phyloP scores from a whole-genome alignment of 2,329 filamentous ascomycete species.

The Clonostachys chloroleuca region DNA sequence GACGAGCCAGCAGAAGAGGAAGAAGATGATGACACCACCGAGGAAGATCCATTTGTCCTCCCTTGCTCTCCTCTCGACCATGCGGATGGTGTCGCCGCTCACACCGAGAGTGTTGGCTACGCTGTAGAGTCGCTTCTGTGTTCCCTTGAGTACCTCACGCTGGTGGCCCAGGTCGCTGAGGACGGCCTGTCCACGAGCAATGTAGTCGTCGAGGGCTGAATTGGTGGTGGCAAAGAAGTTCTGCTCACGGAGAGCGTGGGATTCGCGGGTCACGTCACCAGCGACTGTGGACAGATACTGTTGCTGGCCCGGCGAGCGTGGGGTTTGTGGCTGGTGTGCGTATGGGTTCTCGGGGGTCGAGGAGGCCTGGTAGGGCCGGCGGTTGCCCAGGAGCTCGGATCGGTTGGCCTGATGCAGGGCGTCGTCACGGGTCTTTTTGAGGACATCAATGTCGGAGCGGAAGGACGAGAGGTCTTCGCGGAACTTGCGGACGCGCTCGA shows the following conservation, averaged over 20 bases:
- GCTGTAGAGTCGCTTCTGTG: constrained; percentile 84
- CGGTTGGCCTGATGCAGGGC: constrained; percentile 62
- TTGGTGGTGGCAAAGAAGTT: constrained; percentile 81
- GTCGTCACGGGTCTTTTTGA: constrained; percentile 77
- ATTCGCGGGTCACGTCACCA: constrained; percentile 67
- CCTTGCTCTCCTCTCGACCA: constrained; percentile 86
- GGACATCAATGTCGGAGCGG: constrained; percentile 67
- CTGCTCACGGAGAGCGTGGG: constrained; percentile 84
- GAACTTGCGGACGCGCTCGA: constrained; percentile 82
- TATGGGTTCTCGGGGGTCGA: constrained; percentile 69
- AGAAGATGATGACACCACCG: constrained; percentile 80
- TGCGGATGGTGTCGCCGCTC: constrained; percentile 92
- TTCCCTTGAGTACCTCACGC: constrained; percentile 91
- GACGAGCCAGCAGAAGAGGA: constrained; percentile 88
- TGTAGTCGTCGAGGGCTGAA: constrained; percentile 85
- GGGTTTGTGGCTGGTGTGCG: neutral
- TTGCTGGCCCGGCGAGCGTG: neutral
- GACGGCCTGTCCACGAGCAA: constrained; percentile 86
- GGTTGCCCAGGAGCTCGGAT: constrained; percentile 71
- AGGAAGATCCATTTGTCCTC: constrained; percentile 99
- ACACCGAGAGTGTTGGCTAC: constrained; percentile 92
- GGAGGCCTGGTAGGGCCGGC: constrained; percentile 67
- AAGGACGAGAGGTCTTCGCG: constrained; percentile 78
- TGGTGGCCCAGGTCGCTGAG: constrained; percentile 85
- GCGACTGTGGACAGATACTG: constrained; percentile 39